Percentiles rank a stretch among this genome's conserved stretches.
These are phyloP conservation scores for Dryadomyces quercus-mongolicae DNA, from an alignment of 2,329 filamentous ascomycete species.

Conservation along the genomic window DNA sequence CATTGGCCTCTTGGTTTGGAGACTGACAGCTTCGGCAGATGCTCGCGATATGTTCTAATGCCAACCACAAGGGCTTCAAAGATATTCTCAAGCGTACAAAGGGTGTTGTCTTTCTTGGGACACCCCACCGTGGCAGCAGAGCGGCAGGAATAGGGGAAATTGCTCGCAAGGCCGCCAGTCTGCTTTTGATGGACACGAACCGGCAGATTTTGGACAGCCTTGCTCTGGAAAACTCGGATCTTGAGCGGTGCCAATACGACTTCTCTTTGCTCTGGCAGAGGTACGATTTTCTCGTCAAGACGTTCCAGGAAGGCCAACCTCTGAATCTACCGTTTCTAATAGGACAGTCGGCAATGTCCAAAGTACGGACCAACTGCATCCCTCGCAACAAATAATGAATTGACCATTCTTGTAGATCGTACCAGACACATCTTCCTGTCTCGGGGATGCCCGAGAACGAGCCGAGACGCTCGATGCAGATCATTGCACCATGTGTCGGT, in stretches of 20 bases:
- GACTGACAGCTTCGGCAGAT: too few relatives aligned
- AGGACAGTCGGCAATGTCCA: not conserved
- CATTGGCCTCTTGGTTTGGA: too few relatives aligned
- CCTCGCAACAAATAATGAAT: too few relatives aligned
- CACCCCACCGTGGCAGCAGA: not conserved
- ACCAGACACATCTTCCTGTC: not conserved
- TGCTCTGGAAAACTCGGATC: not conserved
- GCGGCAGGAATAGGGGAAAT: not conserved
- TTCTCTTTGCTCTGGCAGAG: not conserved
- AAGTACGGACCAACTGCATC: too few relatives aligned
- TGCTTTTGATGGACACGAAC: not conserved
- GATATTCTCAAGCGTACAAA: not conserved
- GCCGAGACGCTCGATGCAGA: not conserved
- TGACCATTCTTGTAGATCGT: not conserved
- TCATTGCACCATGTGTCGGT: not conserved
- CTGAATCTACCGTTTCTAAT: not conserved
- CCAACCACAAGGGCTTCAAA: not conserved
- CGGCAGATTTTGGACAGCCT: not conserved
- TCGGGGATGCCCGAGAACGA: not conserved
- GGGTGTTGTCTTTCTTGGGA: not conserved
- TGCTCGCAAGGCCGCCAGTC: not conserved
- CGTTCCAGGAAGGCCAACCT: not conserved
- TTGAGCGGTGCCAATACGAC: not conserved
- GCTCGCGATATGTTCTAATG: not conserved
- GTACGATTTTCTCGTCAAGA: not conserved